phyloP scores from a whole-genome alignment of 306 rosid genomes.

The Medicago arabica region DNA sequence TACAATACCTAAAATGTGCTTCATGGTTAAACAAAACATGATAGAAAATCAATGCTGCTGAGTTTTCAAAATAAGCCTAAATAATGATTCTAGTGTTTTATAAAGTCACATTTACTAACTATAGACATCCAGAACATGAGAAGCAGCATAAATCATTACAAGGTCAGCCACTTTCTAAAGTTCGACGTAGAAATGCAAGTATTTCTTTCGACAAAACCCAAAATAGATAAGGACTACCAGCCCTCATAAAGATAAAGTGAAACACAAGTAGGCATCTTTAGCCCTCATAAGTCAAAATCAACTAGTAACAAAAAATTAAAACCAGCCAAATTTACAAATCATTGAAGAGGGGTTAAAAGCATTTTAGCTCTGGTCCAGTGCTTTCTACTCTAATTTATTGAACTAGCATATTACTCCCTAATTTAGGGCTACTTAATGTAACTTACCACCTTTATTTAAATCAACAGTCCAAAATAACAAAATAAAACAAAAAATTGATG shows the following conservation, averaged over 20 bases:
- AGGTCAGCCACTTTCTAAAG: neutral
- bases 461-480: too few relatives aligned
- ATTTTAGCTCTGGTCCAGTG: neutral
- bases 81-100: conserved; percentile 11
- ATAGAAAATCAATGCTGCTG: neutral
- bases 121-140: conserved; percentile 13
- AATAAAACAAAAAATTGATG: too few relatives aligned
- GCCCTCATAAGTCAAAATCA: neutral
- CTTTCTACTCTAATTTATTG: neutral
- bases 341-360: neutral
- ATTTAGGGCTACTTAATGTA: too few relatives aligned
- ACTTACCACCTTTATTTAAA: too few relatives aligned
- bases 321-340: neutral
- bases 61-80: neutral
- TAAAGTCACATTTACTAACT: conserved; percentile 17
- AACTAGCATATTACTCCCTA: too few relatives aligned
- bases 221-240: conserved; percentile 1
- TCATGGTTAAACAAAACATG: conserved; percentile 2
- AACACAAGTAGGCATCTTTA: neutral
- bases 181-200: conserved; percentile 10
- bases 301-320: conserved; percentile 6
- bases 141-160: neutral
- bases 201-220: neutral
- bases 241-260: neutral
- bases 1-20: conserved; percentile 4